phyloP scores from a whole-genome alignment of 2,329 filamentous ascomycete species.

The Aspergillus pseudoterreus region DNA sequence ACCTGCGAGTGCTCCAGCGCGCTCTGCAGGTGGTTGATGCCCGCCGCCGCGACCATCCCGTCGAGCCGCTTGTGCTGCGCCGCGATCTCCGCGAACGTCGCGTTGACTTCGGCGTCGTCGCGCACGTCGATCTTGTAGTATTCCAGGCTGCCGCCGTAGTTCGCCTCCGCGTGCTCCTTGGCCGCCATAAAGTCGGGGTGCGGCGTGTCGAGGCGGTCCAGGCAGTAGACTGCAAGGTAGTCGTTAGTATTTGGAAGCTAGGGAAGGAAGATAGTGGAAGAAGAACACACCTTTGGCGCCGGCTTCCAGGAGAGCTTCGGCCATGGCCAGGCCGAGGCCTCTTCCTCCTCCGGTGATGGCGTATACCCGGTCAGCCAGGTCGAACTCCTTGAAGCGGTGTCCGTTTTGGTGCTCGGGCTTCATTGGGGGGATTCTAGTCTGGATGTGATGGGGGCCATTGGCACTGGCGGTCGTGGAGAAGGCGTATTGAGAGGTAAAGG shows the following conservation, averaged over 20 bases:
- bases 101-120: conserved; percentile 34
- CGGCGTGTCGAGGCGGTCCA: conserved; percentile 45
- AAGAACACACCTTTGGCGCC: conserved; percentile 41
- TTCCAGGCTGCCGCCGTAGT: conserved; percentile 40
- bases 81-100: conserved; percentile 34
- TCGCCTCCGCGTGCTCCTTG: conserved; percentile 30
- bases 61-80: conserved; percentile 34
- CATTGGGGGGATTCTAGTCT: conserved; percentile 25
- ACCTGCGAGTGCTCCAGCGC: conserved; percentile 41
- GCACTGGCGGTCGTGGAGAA: conserved; percentile 20
- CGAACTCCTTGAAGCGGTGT: conserved; percentile 41
- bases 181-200: conserved; percentile 41
- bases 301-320: conserved; percentile 46
- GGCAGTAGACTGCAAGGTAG: conserved; percentile 41
- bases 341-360: conserved; percentile 43
- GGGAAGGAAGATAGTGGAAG: background rate
- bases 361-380: conserved; percentile 39
- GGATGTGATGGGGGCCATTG: conserved; percentile 26
- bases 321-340: conserved; percentile 44
- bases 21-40: conserved; percentile 40
- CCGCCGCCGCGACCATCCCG: conserved; percentile 42
- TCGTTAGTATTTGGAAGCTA: background rate
- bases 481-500: conserved; percentile 8
- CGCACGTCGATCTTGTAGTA: conserved; percentile 49
- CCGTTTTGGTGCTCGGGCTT: conserved; percentile 18